Base-by-base conservation (phyloP, 441 rosid genomes). In the Arabidopsis lyrata region DNA sequence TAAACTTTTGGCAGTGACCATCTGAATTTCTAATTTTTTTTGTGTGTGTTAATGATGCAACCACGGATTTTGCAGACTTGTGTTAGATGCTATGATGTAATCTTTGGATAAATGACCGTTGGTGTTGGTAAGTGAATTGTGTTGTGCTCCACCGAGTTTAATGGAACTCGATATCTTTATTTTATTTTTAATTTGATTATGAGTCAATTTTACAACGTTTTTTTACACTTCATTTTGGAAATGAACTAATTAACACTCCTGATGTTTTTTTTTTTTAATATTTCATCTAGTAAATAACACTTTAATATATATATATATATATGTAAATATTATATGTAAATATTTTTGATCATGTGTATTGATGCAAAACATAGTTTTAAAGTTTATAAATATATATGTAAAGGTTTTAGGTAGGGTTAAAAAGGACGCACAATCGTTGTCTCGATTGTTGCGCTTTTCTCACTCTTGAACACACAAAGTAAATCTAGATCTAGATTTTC, bases 1-100 rank as follows among this genome's bases (percentile, higher is more conserved):
- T 45, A 44, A 34, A 45, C 57, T 73, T 73, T 63, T 72, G 70
- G 70, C 76, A 63, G 76, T 71, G 68, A 16, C 32, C 27, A n/a
- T 27, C 41, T 44, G 70, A 63, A 54, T 63, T 36, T 34, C 4
- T 41, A n/a, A 9, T 50, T 20, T 20, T 9, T 24, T 56, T 31
- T 16, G 1, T 6, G 8, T 16, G 12, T 48, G 13, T 62, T 52
- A 29, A 52, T 63, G 54, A 61, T 49, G 75, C 52, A 60, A 10
- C 16, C 42, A 50, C 2, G 16, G 55, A 60, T 71, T 50, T 50
- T 62, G 36, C 55, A 72, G 63, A 41, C 27, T 62, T 72, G 70
- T 54, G 29, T 29, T 70, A 27, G 66, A 27, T 61, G 60, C 42
- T 63, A 62, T 62, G 69, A 72, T 72, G 63, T 62, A 72, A 63